phyloP scores from a whole-genome alignment of 1,284 basidiomycete species.

The Malassezia equina region DNA sequence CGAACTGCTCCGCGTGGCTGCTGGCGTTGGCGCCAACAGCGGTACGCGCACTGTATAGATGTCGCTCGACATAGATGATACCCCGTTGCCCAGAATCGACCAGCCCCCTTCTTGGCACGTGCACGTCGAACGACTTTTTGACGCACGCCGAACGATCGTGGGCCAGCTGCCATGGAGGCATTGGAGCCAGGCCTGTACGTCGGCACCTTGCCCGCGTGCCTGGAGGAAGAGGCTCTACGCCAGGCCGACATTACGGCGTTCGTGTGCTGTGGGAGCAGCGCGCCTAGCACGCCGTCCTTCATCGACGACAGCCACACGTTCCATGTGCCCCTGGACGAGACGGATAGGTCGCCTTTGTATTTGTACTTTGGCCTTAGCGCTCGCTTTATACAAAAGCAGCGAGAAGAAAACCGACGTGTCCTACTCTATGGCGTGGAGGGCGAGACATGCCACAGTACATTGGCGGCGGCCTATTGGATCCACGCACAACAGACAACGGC shows the following conservation, averaged over 20 bases:
- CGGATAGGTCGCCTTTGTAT: constrained; percentile 45
- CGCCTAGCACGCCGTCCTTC: constrained; percentile 17
- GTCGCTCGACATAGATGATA: not conserved
- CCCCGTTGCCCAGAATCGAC: not conserved
- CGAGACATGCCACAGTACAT: constrained; percentile 42
- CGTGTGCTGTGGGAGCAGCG: constrained; percentile 36
- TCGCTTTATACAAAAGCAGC: constrained; percentile 39
- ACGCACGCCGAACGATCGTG: not conserved
- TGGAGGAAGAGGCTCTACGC: constrained; percentile 29
- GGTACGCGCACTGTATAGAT: constrained; percentile 24
- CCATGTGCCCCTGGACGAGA: constrained; percentile 48
- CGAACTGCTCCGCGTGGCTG: constrained; percentile 20
- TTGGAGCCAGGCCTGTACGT: constrained; percentile 38
- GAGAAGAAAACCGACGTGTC: constrained; percentile 36
- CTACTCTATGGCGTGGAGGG: constrained; percentile 50
- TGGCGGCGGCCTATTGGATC: constrained; percentile 49
- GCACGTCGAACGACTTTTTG: not conserved
- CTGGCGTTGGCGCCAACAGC: constrained; percentile 25
- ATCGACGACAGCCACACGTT: constrained; percentile 32
- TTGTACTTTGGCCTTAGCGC: constrained; percentile 41
- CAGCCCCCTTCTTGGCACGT: not conserved
- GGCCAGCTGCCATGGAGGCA: constrained; percentile 30
- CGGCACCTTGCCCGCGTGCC: constrained; percentile 30
- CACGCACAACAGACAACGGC: constrained; percentile 31
- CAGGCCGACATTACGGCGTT: constrained; percentile 32